These are phyloP conservation scores for Berberis vulgaris DNA, from an alignment of 164 flowering plant genomes.

Conservation along the genomic window DNA sequence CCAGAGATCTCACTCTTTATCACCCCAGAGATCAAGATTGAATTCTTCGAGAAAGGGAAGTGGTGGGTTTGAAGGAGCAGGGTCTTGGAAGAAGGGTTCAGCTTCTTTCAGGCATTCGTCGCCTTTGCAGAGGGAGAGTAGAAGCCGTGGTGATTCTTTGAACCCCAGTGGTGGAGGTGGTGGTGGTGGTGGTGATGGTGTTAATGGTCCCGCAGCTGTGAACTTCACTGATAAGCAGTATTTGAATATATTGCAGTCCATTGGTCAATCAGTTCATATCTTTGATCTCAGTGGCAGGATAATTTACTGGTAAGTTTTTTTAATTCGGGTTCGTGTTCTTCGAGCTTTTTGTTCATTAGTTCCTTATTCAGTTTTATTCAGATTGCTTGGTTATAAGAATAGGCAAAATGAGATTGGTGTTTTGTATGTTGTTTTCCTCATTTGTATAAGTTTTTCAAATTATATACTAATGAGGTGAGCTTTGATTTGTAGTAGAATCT, in stretches of 20 bases:
- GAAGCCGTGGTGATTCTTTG: constrained; percentile 20
- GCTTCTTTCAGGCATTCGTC: constrained; percentile 65
- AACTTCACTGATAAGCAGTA: constrained; percentile 61
- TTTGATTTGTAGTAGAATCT: too few relatives aligned
- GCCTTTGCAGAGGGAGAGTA: constrained; percentile 74
- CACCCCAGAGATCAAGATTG: constrained; percentile 52
- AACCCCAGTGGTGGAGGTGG: constrained; percentile 14
- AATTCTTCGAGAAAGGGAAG: constrained; percentile 14
- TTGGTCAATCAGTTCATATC: constrained; percentile 90
- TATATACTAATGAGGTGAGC: too few relatives aligned
- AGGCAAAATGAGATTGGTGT: too few relatives aligned
- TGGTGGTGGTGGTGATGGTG: constrained; percentile 10
- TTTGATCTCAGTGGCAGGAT: constrained; percentile 49
- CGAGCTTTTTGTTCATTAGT: neutral
- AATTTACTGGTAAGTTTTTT: constrained; percentile 62
- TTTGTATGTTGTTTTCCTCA: too few relatives aligned
- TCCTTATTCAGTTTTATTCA: neutral
- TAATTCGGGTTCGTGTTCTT: neutral
- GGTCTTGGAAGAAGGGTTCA: constrained; percentile 39
- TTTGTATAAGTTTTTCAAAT: too few relatives aligned
- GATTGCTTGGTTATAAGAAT: too few relatives aligned
- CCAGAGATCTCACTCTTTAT: constrained; percentile 68
- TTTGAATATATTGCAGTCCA: constrained; percentile 77
- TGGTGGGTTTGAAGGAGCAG: constrained; percentile 17
- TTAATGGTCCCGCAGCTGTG: constrained; percentile 32